phyloP scores from a whole-genome alignment of 768 basidiomycete genomes.

The Rhodosporidiobolus sp. region DNA sequence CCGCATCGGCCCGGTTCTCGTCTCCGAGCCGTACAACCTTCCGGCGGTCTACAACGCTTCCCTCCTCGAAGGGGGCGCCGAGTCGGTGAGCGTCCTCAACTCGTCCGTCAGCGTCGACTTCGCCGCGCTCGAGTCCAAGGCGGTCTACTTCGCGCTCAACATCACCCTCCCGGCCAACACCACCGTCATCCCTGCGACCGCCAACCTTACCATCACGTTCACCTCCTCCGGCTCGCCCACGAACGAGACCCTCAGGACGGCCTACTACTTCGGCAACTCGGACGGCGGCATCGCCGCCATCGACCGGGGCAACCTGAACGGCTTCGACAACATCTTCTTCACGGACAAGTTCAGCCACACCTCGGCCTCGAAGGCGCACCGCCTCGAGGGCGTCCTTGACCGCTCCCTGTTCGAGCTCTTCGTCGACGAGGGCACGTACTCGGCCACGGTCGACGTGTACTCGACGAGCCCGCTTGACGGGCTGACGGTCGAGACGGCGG shows the following conservation, averaged over 20 bases:
- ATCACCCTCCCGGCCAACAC: background rate
- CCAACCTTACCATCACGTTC: background rate
- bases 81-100: background rate
- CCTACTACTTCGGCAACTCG: background rate
- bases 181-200: background rate
- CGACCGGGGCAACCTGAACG: background rate
- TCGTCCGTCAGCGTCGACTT: background rate
- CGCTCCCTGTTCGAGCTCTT: slow-evolving; percentile 11
- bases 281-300: background rate
- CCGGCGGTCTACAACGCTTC: background rate
- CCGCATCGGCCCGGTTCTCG: slow-evolving; percentile 10
- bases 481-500: background rate
- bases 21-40: slow-evolving; percentile 1
- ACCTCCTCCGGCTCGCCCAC: background rate
- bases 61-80: background rate
- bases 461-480: background rate
- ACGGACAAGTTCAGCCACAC: background rate
- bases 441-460: background rate
- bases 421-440: background rate
- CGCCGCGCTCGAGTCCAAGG: background rate
- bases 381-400: slow-evolving; percentile 5
- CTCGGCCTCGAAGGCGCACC: background rate
- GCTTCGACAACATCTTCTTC: slow-evolving; percentile 7
- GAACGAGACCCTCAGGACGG: slow-evolving; percentile 9
- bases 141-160: slow-evolving; percentile 2